Conservation (phyloP, 2,329 filamentous ascomycete genomes). For the Aspergillus texensis region DNA sequence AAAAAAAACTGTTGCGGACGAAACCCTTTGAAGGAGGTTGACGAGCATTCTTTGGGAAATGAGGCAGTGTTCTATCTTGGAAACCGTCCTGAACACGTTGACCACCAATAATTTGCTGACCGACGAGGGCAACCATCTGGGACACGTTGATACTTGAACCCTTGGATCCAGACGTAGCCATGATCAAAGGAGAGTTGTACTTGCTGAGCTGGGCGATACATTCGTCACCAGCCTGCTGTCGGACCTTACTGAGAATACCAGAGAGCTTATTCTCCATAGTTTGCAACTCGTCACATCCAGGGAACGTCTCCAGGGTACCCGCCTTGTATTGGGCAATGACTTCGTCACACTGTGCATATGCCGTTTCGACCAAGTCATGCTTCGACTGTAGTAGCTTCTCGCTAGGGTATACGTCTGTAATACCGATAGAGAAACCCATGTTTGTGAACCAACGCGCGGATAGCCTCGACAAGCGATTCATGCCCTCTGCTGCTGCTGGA, state of each 20-base stretch:
- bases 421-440: conserved; percentile 92
- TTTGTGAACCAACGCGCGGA: conserved; percentile 88
- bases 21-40: conserved; percentile 96
- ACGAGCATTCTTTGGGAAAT: conserved; percentile 90
- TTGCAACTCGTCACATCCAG: conserved; percentile 88
- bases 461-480: conserved; percentile 91
- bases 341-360: conserved; percentile 80
- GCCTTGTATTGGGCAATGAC: conserved; percentile 78
- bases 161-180: conserved; percentile 97
- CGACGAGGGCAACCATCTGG: conserved; percentile 97
- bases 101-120: conserved; percentile 95
- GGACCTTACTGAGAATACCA: conserved; percentile 87
- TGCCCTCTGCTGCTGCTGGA: conserved; percentile 81
- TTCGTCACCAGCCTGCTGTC: conserved; percentile 85
- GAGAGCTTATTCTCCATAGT: conserved; percentile 90
- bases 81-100: conserved; percentile 94
- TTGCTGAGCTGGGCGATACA: conserved; percentile 88
- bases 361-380: conserved; percentile 71
- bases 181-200: conserved; percentile 90
- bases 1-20: conserved; percentile 96
- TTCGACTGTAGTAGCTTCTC: conserved; percentile 71
- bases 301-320: conserved; percentile 79
- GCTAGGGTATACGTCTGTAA: conserved; percentile 89
- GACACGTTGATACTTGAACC: conserved; percentile 97
- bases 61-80: conserved; percentile 89